A percentile compares a stretch with the other conserved stretches of the same genome.
Conservation (phyloP, 2,329 filamentous ascomycete genomes). For the Verticillium isaacii region DNA sequence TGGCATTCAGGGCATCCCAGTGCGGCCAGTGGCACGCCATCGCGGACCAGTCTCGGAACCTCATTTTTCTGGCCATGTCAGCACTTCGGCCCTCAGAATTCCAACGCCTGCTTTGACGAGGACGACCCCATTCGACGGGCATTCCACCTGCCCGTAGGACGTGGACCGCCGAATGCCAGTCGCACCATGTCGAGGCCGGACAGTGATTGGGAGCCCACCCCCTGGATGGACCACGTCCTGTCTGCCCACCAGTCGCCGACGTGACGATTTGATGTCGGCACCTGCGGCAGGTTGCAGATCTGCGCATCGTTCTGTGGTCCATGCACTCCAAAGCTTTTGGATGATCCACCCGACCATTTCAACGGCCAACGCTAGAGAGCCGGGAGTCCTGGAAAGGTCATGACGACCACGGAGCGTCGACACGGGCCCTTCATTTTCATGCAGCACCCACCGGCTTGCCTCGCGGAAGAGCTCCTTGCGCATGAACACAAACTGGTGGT, state of each 20-base stretch:
- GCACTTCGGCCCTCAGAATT: neutral
- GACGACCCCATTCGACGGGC: neutral
- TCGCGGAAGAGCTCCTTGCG: neutral
- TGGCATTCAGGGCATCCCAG: constrained; percentile 6
- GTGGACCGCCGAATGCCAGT: neutral
- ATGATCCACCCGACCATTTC: neutral
- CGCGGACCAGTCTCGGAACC: constrained; percentile 10
- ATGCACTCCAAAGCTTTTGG: neutral
- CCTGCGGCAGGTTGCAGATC: constrained; percentile 1
- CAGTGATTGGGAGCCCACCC: neutral
- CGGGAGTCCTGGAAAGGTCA: neutral
- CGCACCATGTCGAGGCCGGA: neutral
- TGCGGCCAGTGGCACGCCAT: constrained; percentile 6
- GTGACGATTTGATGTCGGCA: neutral
- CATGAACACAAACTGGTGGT: neutral
- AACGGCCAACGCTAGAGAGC: neutral
- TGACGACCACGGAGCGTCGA: neutral
- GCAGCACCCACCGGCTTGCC: too few relatives aligned
- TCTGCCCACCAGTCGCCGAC: neutral
- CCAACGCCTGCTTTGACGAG: neutral
- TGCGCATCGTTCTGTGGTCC: neutral
- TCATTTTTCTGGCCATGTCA: constrained; percentile 3
- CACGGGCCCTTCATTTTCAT: too few relatives aligned
- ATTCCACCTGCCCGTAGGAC: neutral
- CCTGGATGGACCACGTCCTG: neutral